A percentile compares a stretch with the other conserved stretches of the same genome.
phyloP scores from a whole-genome alignment of 192 early-diverging fungal species.

The Coemansia sp. region DNA sequence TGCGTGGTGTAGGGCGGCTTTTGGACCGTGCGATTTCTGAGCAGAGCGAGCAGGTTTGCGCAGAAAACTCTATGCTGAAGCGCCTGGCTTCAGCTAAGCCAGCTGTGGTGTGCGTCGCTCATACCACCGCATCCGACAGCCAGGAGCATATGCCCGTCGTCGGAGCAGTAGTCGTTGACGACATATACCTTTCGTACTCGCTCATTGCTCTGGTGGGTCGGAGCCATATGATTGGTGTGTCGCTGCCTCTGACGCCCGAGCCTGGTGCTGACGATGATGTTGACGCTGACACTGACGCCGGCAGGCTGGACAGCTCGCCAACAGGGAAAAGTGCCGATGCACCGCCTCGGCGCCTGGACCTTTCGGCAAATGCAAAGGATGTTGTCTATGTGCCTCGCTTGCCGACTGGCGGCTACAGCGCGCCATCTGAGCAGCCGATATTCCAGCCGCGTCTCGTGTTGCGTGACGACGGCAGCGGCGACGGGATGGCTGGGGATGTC shows the following conservation, averaged over 20 bases:
- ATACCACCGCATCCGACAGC: constrained; percentile 24
- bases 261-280: background rate
- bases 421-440: constrained; percentile 9
- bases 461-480: constrained; percentile 11
- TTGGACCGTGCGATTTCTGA: constrained; percentile 31
- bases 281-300: background rate
- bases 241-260: constrained; percentile 36
- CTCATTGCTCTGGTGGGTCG: constrained; percentile 57
- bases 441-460: constrained; percentile 43
- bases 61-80: constrained; percentile 20
- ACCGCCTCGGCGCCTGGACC: constrained; percentile 21
- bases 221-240: constrained; percentile 54
- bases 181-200: constrained; percentile 70
- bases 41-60: constrained; percentile 10
- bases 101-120: constrained; percentile 36
- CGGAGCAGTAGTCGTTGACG: constrained; percentile 59
- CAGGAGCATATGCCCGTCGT: constrained; percentile 45
- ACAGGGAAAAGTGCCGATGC: background rate
- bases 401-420: constrained; percentile 20
- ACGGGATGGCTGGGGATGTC: constrained; percentile 15
- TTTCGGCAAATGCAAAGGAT: constrained; percentile 23
- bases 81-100: constrained; percentile 15
- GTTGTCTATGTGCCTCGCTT: constrained; percentile 47
- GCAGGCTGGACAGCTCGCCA: background rate
- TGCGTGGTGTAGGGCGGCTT: constrained; percentile 53